Base-by-base conservation (phyloP, 129 eudicot species). In the Chrysanthemum lavandulifolium region DNA sequence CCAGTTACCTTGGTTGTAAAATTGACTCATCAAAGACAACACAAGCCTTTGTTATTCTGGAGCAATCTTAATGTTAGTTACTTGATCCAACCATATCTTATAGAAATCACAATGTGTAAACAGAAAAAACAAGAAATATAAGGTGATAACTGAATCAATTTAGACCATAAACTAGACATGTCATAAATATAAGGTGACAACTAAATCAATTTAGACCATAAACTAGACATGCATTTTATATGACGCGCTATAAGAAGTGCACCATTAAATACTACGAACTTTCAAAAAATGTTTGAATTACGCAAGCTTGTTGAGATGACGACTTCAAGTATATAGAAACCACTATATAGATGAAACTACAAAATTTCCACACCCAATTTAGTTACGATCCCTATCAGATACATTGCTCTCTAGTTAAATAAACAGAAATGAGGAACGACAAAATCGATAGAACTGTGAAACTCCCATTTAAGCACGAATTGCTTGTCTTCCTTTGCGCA, bases 301-400 rank as follows among this genome's bases (percentile, higher is more conserved):
- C 3, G 56, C 10, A 67, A 47, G 36, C 58, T 23, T 18, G 40
- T 40, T 49, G 27, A 64, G n/a, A 50, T 68, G 8, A 72, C 55
- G 19, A 71, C 76, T 58, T 57, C 14, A 57, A 43, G 59, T 48
- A 49, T 58, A 10, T 58, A 65, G 52, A 31, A 27, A 56, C 21
- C 13, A 10, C 51, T 73, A 64, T 13, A 74, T 52, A 63, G 16
- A 71, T 27, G 18, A 49, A 71, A 57, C 72, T 78, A 72, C 82
- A 78, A 70, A 77, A 70, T 77, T 62, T 27, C 49, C 67, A 13
- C 65, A 70, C 48, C 76, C n/a, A n/a, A n/a, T n/a, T n/a, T n/a
- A 40, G 10, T 40, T 40, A 7, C 47, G 0, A 7, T 40, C 25
- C 19, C 61, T 50, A 68, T 25, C 73, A 68, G 51, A 23, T 49